Evolutionary conservation across 1,284 basidiomycete genomes (phyloP).

Genomic region (Meripilus lineatus): DNA sequence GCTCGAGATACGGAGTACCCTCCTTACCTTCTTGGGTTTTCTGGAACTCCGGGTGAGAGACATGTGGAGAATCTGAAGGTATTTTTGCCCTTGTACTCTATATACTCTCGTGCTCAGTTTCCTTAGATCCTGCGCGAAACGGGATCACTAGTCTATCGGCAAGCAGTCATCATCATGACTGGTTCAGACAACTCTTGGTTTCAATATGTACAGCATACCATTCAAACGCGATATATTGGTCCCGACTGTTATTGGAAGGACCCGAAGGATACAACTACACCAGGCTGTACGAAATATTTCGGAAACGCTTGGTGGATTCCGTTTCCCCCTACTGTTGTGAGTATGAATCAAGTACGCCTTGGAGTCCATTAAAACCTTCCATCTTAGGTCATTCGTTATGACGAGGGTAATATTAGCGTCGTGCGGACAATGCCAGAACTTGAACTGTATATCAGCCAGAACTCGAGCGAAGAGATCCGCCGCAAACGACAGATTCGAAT

Average conservation of each 20-base stretch:
- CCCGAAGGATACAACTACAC: slow-evolving; percentile 25
- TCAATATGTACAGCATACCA: slow-evolving; percentile 41
- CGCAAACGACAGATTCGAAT: slow-evolving; percentile 58
- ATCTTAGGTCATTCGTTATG: slow-evolving; percentile 64
- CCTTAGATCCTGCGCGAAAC: slow-evolving; percentile 65
- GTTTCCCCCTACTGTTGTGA: slow-evolving; percentile 69
- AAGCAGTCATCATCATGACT: slow-evolving; percentile 41
- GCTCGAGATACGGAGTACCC: slow-evolving; percentile 57
- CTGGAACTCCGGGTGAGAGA: slow-evolving; percentile 66
- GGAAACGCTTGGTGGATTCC: slow-evolving; percentile 77
- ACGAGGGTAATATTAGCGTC: slow-evolving; percentile 51
- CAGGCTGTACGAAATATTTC: slow-evolving; percentile 48
- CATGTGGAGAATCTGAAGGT: slow-evolving; percentile 82
- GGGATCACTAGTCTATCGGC: slow-evolving; percentile 47
- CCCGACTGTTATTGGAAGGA: slow-evolving; percentile 68
- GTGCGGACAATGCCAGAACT: slow-evolving; percentile 49
- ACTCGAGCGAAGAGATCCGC: slow-evolving; percentile 46
- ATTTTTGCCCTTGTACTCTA: slow-evolving; percentile 9
- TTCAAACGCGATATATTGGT: slow-evolving; percentile 53
- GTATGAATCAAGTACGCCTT: slow-evolving; percentile 17
- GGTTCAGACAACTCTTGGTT: slow-evolving; percentile 47
- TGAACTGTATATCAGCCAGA: slow-evolving; percentile 62
- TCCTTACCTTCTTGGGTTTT: slow-evolving; percentile 68
- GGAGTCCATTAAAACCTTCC: not conserved
- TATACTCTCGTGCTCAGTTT: not conserved